Percentiles rank a stretch among this genome's conserved stretches.
These are phyloP conservation scores for Neurospora pannonica DNA, from an alignment of 495 filamentous ascomycete genomes.

Conservation along the genomic window DNA sequence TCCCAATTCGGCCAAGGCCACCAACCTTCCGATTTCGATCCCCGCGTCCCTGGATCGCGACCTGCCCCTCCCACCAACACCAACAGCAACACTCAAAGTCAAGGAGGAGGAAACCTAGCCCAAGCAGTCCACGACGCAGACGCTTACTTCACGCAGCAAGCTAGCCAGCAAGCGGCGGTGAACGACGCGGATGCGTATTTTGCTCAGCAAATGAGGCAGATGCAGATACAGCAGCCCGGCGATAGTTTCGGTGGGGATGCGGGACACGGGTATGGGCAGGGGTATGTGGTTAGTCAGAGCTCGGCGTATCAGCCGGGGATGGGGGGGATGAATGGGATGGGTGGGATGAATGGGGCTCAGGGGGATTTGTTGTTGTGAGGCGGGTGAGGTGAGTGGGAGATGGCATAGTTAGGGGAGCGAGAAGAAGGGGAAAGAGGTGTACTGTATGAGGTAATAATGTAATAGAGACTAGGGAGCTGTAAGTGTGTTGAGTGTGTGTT, in stretches of 20 bases:
- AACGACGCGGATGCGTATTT: slow-evolving; percentile 84
- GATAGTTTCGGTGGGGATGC: slow-evolving; percentile 40
- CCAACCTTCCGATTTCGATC: slow-evolving; percentile 26
- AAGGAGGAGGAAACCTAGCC: slow-evolving; percentile 38
- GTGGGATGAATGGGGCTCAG: slow-evolving; percentile 9
- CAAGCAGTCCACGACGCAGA: slow-evolving; percentile 76
- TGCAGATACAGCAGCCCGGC: slow-evolving; percentile 46
- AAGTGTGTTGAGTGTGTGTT: background rate
- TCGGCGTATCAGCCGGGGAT: slow-evolving; percentile 45
- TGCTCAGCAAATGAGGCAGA: slow-evolving; percentile 61
- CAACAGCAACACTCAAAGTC: slow-evolving; percentile 1
- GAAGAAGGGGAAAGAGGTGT: background rate
- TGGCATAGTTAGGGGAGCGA: background rate
- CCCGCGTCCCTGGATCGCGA: slow-evolving; percentile 16
- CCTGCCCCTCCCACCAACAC: background rate
- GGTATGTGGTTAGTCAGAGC: slow-evolving; percentile 60
- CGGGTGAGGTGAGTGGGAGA: background rate
- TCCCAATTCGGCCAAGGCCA: slow-evolving; percentile 43
- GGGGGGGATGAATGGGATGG: slow-evolving; percentile 30
- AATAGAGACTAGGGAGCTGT: background rate
- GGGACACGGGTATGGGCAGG: slow-evolving; percentile 27
- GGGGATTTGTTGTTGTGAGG: slow-evolving; percentile 48
- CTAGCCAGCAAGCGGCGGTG: slow-evolving; percentile 38
- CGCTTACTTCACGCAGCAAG: slow-evolving; percentile 67
- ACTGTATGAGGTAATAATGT: background rate